Base-by-base conservation (phyloP, 441 rosid genomes). In the Biscutella laevigata region DNA sequence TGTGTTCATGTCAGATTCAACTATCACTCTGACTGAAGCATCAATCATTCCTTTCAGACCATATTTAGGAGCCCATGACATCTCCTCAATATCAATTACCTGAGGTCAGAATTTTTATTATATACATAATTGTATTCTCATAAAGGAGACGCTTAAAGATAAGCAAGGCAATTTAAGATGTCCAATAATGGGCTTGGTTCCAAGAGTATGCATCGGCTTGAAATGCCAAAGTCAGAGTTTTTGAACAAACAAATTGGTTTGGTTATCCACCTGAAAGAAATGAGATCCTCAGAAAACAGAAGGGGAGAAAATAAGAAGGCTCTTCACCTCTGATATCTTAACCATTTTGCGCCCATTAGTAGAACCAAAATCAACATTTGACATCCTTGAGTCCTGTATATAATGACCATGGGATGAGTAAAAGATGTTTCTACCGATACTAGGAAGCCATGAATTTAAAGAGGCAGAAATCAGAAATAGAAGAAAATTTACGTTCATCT, bases 51-150 rank as follows among this genome's bases (percentile, higher is more conserved):
- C 99, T 74, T 94, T 94, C 71, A 94, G 71, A 52, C 99, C 99
- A 80, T 88, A 94, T 62, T 73, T 89, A 49, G 94, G 96, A 57
- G 97, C 95, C 99, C 97, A 89, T 30, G 88, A 75, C 97, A 89
- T 83, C 78, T 94, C 99, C 78, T 94, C 99, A 20, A 94, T 94
- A 71, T 94, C 97, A 64, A 85, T 69, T 35, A 92, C 97, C 99
- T 92, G 70, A 57, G 66, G 43, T 62, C 29, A 28, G 29, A 38
- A 36, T 11, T 29, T 32, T 39, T 19, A 14, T 53, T 36, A 17
- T 11, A n/a, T 30, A 58, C 11, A 43, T n/a, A 19, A 57, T 24
- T 42, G 15, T 49, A 14, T 15, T 48, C 50, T 48, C 40, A 48
- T 2, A 39, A 14, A 29, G 11, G 32, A 39, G 46, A 44, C 27